Base-by-base conservation (phyloP, 1,284 basidiomycete genomes). In the Rhodotorula sp. region DNA sequence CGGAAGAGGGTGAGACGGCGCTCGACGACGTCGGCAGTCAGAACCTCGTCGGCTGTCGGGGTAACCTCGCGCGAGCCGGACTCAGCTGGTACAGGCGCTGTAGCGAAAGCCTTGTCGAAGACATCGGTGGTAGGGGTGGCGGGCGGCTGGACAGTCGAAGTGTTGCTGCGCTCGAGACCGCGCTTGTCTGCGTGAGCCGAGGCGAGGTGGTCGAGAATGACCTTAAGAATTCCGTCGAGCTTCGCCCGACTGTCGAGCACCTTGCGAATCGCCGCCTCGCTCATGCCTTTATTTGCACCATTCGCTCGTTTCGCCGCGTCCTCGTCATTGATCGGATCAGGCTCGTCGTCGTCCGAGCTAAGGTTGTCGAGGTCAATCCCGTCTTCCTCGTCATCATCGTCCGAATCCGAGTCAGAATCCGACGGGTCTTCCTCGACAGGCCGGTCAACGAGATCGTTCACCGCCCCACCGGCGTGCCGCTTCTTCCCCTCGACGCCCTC, bases 211-310 rank as follows among this genome's bases (percentile, higher is more conserved):
- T 92, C 87, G 72, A 97, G 92, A 58, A 95, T 82, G 51, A 94
- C 84, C 31, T 86, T 86, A 64, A 98, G 83, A 77, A 98, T 92
- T 2, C 88, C 86, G 78, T 99, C 95, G 37, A 99, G 85, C 78
- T 98, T 98, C 76, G 86, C 85, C 54, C 92, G 88, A 88, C 95
- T 93, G 62, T 88, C 88, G 71, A 89, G 88, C 56, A 97, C 88
- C 73, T 79, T 91, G 85, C 75, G 84, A 81, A 78, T 65, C 55
- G 70, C 62, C 40, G 63, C 71, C 10, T 69, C 69, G 57, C 62
- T 64, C 75, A 75, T 73, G 20, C 68, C 66, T 22, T 56, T 46
- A 37, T 64, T 67, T 9, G 51, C 62, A 15, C 55, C 64, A 11
- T 75, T 75, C 40, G 79, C 80, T 37, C 82, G 81, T 55, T 63